Evolutionary conservation across 2,329 filamentous ascomycete species (phyloP).

Genomic region (Cryphonectria carpinicola): DNA sequence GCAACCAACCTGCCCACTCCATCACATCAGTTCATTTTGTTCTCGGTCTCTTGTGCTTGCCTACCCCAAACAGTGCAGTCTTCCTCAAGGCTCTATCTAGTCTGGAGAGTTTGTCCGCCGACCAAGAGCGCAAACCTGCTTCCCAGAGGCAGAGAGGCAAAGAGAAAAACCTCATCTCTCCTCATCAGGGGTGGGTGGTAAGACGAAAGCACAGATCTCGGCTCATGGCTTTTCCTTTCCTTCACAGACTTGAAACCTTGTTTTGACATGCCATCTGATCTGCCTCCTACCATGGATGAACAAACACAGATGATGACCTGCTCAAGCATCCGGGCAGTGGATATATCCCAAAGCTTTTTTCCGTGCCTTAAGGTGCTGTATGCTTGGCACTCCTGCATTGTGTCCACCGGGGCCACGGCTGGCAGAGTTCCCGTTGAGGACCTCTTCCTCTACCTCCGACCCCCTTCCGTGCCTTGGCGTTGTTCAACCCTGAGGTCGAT

Average conservation of each 20-base stretch:
- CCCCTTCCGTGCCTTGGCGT: constrained; percentile 25
- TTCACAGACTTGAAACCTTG: neutral
- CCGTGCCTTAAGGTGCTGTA: no score
- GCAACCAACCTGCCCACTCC: neutral
- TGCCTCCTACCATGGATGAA: constrained; percentile 14
- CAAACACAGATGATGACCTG: constrained; percentile 2
- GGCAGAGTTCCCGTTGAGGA: constrained; percentile 24
- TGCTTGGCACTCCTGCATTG: constrained; percentile 14
- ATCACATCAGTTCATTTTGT: neutral
- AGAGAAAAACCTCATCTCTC: neutral
- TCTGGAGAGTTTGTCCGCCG: no score
- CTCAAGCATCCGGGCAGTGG: neutral
- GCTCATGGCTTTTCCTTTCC: constrained; percentile 1
- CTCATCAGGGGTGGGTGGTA: neutral
- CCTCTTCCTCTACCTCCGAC: constrained; percentile 13
- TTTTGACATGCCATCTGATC: constrained; percentile 23
- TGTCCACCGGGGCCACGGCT: constrained; percentile 23
- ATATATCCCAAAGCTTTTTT: neutral
- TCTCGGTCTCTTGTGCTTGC: neutral
- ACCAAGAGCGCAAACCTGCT: no score
- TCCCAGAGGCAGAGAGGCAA: no score
- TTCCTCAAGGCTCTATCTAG: neutral
- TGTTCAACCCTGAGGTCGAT: constrained; percentile 16
- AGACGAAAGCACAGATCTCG: neutral
- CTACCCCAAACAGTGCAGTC: neutral